A percentile compares a stretch with the other conserved stretches of the same genome.
phyloP scores from a whole-genome alignment of 768 basidiomycete species.

The Pleurotus platypus region DNA sequence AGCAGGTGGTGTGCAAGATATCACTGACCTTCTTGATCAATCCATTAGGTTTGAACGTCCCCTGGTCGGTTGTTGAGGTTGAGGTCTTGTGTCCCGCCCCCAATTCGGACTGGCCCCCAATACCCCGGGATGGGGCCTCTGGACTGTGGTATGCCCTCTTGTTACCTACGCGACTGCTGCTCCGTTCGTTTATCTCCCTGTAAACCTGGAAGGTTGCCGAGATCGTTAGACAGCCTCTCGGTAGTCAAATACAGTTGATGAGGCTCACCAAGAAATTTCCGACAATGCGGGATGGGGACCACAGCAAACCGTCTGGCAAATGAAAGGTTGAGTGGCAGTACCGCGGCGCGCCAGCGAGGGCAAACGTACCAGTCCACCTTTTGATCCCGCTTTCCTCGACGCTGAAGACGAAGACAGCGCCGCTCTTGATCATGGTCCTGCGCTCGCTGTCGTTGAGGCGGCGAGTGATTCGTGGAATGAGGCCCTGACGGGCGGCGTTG shows the following conservation, averaged over 20 bases:
- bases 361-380: constrained; percentile 68
- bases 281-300: constrained; percentile 83
- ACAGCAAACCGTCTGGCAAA: constrained; percentile 53
- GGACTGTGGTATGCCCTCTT: constrained; percentile 51
- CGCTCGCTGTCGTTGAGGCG: constrained; percentile 82
- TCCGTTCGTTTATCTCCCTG: constrained; percentile 72
- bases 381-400: constrained; percentile 88
- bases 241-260: background rate
- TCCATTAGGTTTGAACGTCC: constrained; percentile 66
- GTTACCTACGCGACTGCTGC: constrained; percentile 49
- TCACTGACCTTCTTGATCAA: constrained; percentile 76
- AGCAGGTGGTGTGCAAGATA: background rate
- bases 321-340: constrained; percentile 14
- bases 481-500: constrained; percentile 75
- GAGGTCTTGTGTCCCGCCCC: constrained; percentile 27
- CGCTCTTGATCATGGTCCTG: constrained; percentile 56
- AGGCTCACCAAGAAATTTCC: constrained; percentile 75
- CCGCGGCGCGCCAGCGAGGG: constrained; percentile 8
- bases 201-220: constrained; percentile 52
- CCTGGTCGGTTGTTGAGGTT: constrained; percentile 36
- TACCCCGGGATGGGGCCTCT: constrained; percentile 33
- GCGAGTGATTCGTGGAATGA: constrained; percentile 80
- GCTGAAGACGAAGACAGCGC: constrained; percentile 84
- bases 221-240: background rate
- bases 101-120: constrained; percentile 29